A percentile compares a stretch with the other conserved stretches of the same genome.
Evolutionary conservation across 2,329 filamentous ascomycete species (phyloP).

Genomic region (Colletotrichum shisoi): DNA sequence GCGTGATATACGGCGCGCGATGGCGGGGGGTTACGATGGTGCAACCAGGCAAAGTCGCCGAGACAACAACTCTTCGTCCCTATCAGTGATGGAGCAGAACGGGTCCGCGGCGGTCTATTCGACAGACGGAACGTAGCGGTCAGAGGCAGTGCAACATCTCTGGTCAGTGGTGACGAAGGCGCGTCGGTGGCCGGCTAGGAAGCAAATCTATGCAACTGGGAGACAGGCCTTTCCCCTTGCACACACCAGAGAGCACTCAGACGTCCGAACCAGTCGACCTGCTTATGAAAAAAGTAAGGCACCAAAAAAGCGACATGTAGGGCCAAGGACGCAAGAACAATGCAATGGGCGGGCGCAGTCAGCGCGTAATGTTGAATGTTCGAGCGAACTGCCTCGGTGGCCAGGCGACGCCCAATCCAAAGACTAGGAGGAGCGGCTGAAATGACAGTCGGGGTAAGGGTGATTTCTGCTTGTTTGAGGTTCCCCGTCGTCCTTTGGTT

Average conservation of each 20-base stretch:
- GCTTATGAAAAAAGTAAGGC: neutral
- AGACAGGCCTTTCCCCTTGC: neutral
- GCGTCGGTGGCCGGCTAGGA: neutral
- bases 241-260: neutral
- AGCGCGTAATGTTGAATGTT: neutral
- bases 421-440: conserved; percentile 17
- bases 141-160: neutral
- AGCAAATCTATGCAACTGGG: neutral
- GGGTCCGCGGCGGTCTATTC: neutral
- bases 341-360: conserved; percentile 3
- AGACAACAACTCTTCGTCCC: conserved; percentile 1
- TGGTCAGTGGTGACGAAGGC: neutral
- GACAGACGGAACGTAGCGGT: neutral
- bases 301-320: neutral
- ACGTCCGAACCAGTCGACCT: conserved; percentile 11
- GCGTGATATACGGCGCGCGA: neutral
- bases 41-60: neutral
- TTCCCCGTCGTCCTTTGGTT: neutral
- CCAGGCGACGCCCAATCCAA: neutral
- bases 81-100: neutral
- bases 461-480: neutral
- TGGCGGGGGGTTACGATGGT: neutral
- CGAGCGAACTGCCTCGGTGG: neutral
- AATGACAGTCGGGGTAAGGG: conserved; percentile 16
- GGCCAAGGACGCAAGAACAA: neutral